Percentiles rank a stretch among this genome's conserved stretches.
phyloP scores from a whole-genome alignment of 2,329 filamentous ascomycete species.

The Colletotrichum sp. region DNA sequence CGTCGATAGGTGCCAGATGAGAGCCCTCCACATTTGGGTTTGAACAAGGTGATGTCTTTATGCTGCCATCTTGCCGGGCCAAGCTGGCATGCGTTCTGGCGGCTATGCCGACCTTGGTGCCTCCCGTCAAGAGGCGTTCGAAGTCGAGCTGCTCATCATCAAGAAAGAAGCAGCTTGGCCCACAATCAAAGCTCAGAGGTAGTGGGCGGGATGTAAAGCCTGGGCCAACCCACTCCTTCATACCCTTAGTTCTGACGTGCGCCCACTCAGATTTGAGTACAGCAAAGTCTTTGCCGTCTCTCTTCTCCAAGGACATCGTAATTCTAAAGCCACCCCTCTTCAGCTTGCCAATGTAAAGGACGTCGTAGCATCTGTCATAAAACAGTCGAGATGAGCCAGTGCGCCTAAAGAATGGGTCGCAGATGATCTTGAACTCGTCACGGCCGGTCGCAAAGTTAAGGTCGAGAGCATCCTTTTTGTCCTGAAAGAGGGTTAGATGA shows the following conservation, averaged over 20 bases:
- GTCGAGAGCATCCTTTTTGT: neutral
- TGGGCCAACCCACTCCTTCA: neutral
- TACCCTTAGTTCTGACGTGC: neutral
- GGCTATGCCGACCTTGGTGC: neutral
- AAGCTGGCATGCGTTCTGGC: neutral
- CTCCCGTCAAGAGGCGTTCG: neutral
- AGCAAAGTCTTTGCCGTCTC: neutral
- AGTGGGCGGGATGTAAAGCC: neutral
- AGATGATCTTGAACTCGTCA: slow-evolving; percentile 11
- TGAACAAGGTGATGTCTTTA: neutral
- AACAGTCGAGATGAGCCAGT: neutral
- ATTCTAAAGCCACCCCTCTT: neutral
- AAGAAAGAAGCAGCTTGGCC: neutral
- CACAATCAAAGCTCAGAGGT: neutral
- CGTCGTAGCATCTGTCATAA: neutral
- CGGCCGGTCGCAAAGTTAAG: neutral
- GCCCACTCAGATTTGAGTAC: neutral
- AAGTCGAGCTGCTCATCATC: neutral
- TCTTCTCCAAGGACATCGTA: neutral
- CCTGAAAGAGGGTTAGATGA: neutral
- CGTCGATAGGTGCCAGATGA: neutral
- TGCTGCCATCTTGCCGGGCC: neutral
- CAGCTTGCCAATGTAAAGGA: neutral
- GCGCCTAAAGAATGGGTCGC: neutral
- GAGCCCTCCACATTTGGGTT: neutral